Evolutionary conservation across 306 rosid genomes (phyloP).

Genomic region (Delonix regia): DNA sequence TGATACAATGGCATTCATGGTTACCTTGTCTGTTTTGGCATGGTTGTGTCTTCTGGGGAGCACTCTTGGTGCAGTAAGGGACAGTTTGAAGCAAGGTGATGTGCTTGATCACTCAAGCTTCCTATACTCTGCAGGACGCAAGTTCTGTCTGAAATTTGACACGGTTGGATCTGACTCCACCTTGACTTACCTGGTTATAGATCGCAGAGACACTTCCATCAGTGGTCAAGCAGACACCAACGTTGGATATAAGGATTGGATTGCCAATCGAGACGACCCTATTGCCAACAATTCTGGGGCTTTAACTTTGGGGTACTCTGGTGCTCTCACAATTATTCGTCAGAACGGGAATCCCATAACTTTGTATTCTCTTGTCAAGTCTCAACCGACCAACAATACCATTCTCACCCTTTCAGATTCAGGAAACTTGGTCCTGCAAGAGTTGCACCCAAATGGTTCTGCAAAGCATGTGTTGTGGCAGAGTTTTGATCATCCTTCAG

Average conservation of each 20-base stretch:
- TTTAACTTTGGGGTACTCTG: background rate
- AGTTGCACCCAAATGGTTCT: background rate
- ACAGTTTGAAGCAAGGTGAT: slow-evolving; percentile 19
- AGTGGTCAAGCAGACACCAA: background rate
- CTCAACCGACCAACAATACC: background rate
- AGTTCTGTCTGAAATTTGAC: background rate
- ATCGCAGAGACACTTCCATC: background rate
- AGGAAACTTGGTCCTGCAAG: slow-evolving; percentile 29
- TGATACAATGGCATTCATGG: background rate
- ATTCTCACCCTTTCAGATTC: slow-evolving; percentile 17
- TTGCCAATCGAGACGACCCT: slow-evolving; percentile 27
- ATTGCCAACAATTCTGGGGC: background rate
- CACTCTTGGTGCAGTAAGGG: background rate
- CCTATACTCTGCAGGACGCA: slow-evolving; percentile 3
- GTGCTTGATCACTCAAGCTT: background rate
- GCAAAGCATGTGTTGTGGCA: slow-evolving; percentile 18
- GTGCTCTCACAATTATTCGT: slow-evolving; percentile 6
- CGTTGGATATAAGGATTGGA: background rate
- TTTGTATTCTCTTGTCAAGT: background rate
- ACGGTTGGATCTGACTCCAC: background rate
- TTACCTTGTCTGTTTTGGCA: background rate
- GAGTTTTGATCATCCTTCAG: slow-evolving; percentile 31
- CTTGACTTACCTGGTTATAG: background rate
- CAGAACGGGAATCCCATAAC: background rate
- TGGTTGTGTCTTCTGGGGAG: background rate